Evolutionary conservation across 2,329 filamentous ascomycete species (phyloP).

Genomic region (Arthrobotrys entomopaga): DNA sequence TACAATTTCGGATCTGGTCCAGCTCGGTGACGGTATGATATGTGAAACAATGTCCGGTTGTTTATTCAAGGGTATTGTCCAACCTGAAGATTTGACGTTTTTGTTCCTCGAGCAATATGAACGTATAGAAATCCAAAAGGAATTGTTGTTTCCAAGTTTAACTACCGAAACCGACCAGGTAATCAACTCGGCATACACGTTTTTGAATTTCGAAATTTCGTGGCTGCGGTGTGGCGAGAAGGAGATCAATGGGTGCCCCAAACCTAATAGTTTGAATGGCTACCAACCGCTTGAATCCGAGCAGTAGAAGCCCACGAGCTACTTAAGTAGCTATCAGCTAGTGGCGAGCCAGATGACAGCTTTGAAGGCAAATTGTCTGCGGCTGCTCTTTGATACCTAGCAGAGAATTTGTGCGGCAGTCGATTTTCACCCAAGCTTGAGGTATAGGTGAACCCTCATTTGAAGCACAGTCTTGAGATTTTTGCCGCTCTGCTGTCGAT

Average conservation of each 20-base stretch:
- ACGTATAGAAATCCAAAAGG: slow-evolving; percentile 7
- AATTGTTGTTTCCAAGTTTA: slow-evolving; percentile 18
- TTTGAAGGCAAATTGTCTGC: slow-evolving; percentile 23
- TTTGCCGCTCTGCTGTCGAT: slow-evolving; percentile 29
- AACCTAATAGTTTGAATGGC: slow-evolving; percentile 1
- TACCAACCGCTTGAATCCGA: slow-evolving; percentile 14
- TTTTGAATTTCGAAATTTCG: slow-evolving; percentile 19
- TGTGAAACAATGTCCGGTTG: not conserved
- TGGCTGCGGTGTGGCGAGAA: slow-evolving; percentile 29
- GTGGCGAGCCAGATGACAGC: slow-evolving; percentile 37
- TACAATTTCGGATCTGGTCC: not conserved
- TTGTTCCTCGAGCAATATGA: not conserved
- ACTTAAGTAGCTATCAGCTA: slow-evolving; percentile 2
- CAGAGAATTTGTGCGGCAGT: slow-evolving; percentile 25
- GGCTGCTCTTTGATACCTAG: not conserved
- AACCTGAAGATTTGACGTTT: not conserved
- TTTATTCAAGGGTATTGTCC: not conserved
- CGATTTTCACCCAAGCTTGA: not conserved
- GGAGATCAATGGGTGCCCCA: slow-evolving; percentile 18
- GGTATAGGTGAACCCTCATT: not conserved
- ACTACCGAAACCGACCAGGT: slow-evolving; percentile 25
- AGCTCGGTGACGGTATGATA: not conserved
- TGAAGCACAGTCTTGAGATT: slow-evolving; percentile 13
- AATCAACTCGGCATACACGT: slow-evolving; percentile 6
- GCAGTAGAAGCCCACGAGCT: not conserved